Evolutionary conservation across 306 rosid genomes (phyloP).

Genomic region (Bauhinia variegata): DNA sequence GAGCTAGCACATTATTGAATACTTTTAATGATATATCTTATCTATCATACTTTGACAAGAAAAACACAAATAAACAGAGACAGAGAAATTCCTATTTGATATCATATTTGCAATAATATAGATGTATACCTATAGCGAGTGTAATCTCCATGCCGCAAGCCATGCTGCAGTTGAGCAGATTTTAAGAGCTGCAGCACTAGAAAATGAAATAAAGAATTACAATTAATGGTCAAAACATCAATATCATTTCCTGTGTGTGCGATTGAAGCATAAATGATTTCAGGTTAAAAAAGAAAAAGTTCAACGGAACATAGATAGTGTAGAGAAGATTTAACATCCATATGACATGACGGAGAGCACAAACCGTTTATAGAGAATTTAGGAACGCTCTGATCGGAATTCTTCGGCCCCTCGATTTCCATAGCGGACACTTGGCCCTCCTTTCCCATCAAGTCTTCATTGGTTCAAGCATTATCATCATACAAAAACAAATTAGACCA

Average conservation of each 20-base stretch:
- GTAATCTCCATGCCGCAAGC: conserved; percentile 90
- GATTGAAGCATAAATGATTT: background rate
- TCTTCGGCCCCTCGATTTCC: conserved; percentile 71
- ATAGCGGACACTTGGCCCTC: conserved; percentile 59
- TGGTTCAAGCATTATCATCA: conserved; percentile 22
- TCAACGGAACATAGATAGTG: background rate
- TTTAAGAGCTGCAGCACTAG: conserved; percentile 91
- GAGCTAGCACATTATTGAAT: conserved; percentile 5
- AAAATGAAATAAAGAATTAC: background rate
- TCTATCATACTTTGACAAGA: background rate
- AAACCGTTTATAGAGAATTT: conserved; percentile 85
- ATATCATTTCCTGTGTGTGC: background rate
- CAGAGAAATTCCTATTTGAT: background rate
- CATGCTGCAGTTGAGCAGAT: conserved; percentile 97
- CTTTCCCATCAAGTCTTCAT: conserved; percentile 50
- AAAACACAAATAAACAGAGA: background rate
- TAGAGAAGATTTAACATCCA: background rate
- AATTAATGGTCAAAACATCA: conserved; percentile 1
- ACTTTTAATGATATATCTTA: background rate
- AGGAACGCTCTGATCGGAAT: conserved; percentile 63
- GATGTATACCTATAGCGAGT: conserved; percentile 79
- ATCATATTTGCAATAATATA: background rate
- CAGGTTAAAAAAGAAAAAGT: background rate
- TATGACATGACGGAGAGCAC: background rate
- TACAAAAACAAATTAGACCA: conserved; percentile 14